A percentile compares a stretch with the other conserved stretches of the same genome.
Conservation (phyloP, 768 basidiomycete genomes). For the Dioszegia hungarica region DNA sequence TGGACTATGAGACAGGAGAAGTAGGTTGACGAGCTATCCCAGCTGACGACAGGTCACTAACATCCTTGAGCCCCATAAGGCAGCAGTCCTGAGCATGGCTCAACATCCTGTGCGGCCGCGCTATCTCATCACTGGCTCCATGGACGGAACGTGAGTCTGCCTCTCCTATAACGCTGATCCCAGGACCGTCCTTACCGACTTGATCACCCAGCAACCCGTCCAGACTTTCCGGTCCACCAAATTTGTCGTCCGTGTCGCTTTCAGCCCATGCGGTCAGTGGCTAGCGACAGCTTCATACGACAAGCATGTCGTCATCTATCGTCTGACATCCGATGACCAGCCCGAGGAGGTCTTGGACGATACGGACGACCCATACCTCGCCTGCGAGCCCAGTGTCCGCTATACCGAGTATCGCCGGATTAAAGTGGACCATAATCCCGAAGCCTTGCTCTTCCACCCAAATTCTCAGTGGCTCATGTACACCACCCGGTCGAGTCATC, state of each 20-base stretch:
- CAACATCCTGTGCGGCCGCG: slow-evolving; percentile 35
- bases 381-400: slow-evolving; percentile 33
- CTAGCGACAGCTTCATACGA: slow-evolving; percentile 46
- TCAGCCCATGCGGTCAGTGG: slow-evolving; percentile 17
- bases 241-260: slow-evolving; percentile 39
- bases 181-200: slow-evolving; percentile 42
- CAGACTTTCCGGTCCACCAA: slow-evolving; percentile 42
- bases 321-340: not conserved
- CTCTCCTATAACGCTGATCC: slow-evolving; percentile 6
- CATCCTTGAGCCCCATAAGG: slow-evolving; percentile 38
- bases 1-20: slow-evolving; percentile 38
- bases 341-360: slow-evolving; percentile 34
- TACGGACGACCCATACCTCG: slow-evolving; percentile 31
- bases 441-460: slow-evolving; percentile 41
- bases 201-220: slow-evolving; percentile 34
- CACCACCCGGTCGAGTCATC: slow-evolving; percentile 24
- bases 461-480: slow-evolving; percentile 27
- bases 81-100: slow-evolving; percentile 39
- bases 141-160: slow-evolving; percentile 45
- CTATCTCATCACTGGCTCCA: slow-evolving; percentile 45
- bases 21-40: slow-evolving; percentile 11
- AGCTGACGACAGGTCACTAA: slow-evolving; percentile 31
- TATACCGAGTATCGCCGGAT: slow-evolving; percentile 29
- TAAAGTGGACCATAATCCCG: slow-evolving; percentile 39
- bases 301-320: slow-evolving; percentile 36